Evolutionary conservation across 805 yeast species (phyloP), one percentile per base, ranked within the genome.

Genomic region (Metschnikowia similis): DNA sequence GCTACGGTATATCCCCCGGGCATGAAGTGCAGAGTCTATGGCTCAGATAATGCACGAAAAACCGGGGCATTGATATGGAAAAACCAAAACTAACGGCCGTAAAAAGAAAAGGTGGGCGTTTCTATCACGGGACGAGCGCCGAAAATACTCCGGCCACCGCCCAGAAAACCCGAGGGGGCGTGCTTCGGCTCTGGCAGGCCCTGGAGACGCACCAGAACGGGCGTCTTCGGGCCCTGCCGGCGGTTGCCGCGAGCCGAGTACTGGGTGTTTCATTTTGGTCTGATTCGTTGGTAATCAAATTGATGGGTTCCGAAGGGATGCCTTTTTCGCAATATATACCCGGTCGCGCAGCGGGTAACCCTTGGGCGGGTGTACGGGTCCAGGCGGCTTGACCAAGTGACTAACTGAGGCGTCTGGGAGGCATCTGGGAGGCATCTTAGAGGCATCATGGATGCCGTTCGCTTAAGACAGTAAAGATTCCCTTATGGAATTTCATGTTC

Each of bases 1-100:
- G 8, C 35, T 32, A 31, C 34, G 3, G 8, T 45, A 64, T 71
- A 66, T 72, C 51, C 63, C 70, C 78, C 76, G 78, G 77, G 78
- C 78, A 73, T 73, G 78, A 73, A 73, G 78, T 71, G 69, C 66
- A 58, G 58, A 64, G 60, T 59, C 74, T 71, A 72, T 66, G 56
- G 68, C 59, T 48, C 53, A 72, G 69, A 57, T 59, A 66, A 58
- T 57, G 69, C 71, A 72, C 78, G 78, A 73, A 62, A 71, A 72
- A 68, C 74, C 78, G 74, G 76, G 73, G 45, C 28, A 27, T 69
- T 65, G 51, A 51, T 73, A 64, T 72, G 66, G 78, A 75, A 54
- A 55, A 43, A 55, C 57, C 57, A 61, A 63, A 66, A 65, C 63
- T 62, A 66, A 61, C 57, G 52, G 48, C 57, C 63, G 59, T 55